These are phyloP conservation scores for Candida ponderosae DNA, from an alignment of 805 yeast genomes.

Conservation along the genomic window DNA sequence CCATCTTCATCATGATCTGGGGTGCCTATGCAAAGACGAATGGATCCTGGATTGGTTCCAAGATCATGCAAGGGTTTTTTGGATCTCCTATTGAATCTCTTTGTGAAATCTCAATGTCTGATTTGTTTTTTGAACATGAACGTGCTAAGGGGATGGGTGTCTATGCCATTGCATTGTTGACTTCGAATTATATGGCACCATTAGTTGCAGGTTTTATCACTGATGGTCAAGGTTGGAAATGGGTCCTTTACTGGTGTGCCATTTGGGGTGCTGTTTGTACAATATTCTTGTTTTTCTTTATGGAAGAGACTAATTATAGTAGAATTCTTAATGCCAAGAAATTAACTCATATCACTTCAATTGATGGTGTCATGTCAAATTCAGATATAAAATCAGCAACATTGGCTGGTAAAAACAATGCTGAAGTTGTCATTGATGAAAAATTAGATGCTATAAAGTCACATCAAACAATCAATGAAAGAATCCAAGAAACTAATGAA, in stretches of 20 bases:
- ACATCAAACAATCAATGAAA: slow-evolving; percentile 11
- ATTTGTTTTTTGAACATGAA: slow-evolving; percentile 44
- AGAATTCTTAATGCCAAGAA: slow-evolving; percentile 15
- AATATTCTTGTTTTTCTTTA: slow-evolving; percentile 31
- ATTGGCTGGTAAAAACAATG: slow-evolving; percentile 2
- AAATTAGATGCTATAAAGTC: slow-evolving; percentile 6
- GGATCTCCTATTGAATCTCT: slow-evolving; percentile 40
- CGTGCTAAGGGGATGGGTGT: slow-evolving; percentile 39
- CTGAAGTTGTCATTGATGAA: slow-evolving; percentile 7
- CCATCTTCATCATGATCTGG: slow-evolving; percentile 33
- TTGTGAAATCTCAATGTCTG: slow-evolving; percentile 41
- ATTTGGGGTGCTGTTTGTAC: slow-evolving; percentile 36
- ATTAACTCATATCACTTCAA: slow-evolving; percentile 2
- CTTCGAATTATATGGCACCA: slow-evolving; percentile 51
- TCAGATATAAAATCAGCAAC: no score
- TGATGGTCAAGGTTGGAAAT: slow-evolving; percentile 41
- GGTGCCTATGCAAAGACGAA: slow-evolving; percentile 28
- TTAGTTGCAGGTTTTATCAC: slow-evolving; percentile 51
- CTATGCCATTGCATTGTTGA: slow-evolving; percentile 46
- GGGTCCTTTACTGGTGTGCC: slow-evolving; percentile 44
- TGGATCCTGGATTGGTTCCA: slow-evolving; percentile 31
- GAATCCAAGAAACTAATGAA: slow-evolving; percentile 10
- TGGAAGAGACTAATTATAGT: slow-evolving; percentile 50
- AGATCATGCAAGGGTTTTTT: slow-evolving; percentile 28
- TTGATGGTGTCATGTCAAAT: slow-evolving; percentile 6